Base-by-base conservation (phyloP, 2,329 filamentous ascomycete species). In the Cladorrhinum sp. region DNA sequence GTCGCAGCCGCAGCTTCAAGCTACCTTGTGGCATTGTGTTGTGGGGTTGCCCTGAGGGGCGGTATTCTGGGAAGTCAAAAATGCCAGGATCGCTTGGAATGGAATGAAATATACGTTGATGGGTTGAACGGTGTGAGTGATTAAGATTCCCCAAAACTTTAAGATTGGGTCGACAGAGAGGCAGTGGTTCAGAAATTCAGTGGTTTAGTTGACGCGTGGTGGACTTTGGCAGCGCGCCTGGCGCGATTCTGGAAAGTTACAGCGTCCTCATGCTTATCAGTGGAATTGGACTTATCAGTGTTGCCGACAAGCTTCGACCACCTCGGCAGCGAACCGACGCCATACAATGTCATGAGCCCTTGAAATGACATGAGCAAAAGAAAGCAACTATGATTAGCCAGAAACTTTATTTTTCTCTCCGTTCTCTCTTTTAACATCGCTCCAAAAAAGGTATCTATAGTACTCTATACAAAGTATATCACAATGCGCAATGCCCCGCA, bases 1-100 rank as follows among this genome's bases (percentile, higher is more conserved):
- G 77, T 65, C 89, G 88, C 62, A 96, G 82, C 69, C 92, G 90
- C 81, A 96, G 82, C 69, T 91, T 89, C 81, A 95, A 85, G 55
- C 67, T 70, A 52, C 68, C 72, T 51, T 73, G 73, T 52, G 66
- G 59, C 75, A 76, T 76, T 8, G 58, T 62, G 58, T 9, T 50
- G 49, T 25, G 36, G 25, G 52, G n/a, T 41, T 55, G 52, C 32
- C 52, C 20, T 2, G 52, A 24, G 32, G 18, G 50, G n/a, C 22
- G 25, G 12, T 25, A 18, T 55, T 24, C 13, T 50, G 20, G n/a
- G n/a, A 6, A 20, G 6, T 22, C 7, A 22, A 27, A 18, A 32
- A 45, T 45, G n/a, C 16, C 18, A 22, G 54, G 48, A 48, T 48
- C 32, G 10, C 23, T 49, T 18, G 38, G 12, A 48, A 27, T 56